Evolutionary conservation across 225 moss, liverwort and hornwort species (phyloP), one percentile per base, ranked within the genome.

Genomic region (Bryum argenteum): DNA sequence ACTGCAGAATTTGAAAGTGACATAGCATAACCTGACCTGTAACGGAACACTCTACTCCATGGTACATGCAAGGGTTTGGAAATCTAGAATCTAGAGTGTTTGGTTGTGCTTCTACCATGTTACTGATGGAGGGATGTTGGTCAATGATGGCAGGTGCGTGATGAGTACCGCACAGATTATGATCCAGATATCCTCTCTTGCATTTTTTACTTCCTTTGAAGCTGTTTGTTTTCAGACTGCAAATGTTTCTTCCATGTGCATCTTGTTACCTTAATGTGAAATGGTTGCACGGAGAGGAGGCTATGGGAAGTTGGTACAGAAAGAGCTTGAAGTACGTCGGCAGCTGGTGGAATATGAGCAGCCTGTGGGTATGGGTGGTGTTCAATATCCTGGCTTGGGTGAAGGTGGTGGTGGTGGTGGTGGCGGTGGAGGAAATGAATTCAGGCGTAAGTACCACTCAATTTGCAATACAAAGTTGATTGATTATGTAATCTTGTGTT

Each of bases 141-240:
- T 70, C 58, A 26, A 22, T 60, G 24, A 61, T 73, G 79, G 63
- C 91, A 93, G 93, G 93, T 93, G 24, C 91, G 93, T 11, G 93
- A 93, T 77, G 93, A 98, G 71, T 98, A 98, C 81, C 98, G 98
- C 43, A 98, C 98, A 67, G 98, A 98, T 79, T 98, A 98, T 77
- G 98, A 98, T 87, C 94, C 98, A 82, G 98, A 93, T 93, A 93
- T 93, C 93, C 93, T 89, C 69, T 76, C 37, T 48, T 78, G 43
- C 65, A 68, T 58, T 72, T 13, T 59, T 8, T 50, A 51, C 16
- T 75, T 50, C 12, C 51, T 66, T 4, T 16, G 2, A 61, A 66
- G 44, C 20, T 66, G 12, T 70, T 37, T 42, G 40, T 9, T 41
- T 19, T 61, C 60, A 66, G 60, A 40, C 47, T 70, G 53, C 23